A percentile compares a stretch with the other conserved stretches of the same genome.
phyloP scores from a whole-genome alignment of 2,329 filamentous ascomycete species.

The Neofusicoccum umdonicola region DNA sequence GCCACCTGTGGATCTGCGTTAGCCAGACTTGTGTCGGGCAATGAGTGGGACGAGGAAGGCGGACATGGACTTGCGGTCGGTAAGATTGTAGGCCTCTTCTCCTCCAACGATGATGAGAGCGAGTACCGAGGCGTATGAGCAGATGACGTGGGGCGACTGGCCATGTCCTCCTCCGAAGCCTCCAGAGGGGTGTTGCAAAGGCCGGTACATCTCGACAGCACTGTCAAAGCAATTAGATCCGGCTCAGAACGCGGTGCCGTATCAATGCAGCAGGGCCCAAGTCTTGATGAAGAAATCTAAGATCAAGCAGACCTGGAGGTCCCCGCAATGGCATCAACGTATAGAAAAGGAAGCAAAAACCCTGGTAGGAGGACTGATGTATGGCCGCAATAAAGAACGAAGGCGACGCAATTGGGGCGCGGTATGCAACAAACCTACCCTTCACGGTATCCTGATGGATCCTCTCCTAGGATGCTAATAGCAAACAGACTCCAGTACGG shows the following conservation, averaged over 20 bases:
- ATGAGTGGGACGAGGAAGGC: conserved; percentile 21
- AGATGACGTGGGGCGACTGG: conserved; percentile 83
- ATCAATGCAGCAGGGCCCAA: no score
- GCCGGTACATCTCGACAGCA: conserved; percentile 69
- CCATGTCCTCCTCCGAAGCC: conserved; percentile 95
- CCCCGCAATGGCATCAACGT: no score
- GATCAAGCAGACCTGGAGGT: no score
- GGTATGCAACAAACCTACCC: conserved; percentile 43
- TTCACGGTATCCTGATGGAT: conserved; percentile 56
- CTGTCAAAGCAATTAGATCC: conserved; percentile 31
- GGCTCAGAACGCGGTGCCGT: no score
- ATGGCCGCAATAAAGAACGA: no score
- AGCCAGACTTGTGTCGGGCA: conserved; percentile 24
- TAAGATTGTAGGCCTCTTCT: conserved; percentile 66
- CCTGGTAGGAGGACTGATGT: no score
- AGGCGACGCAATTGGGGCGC: no score
- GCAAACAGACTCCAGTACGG: conserved; percentile 87
- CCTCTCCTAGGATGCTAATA: conserved; percentile 65
- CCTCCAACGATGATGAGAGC: conserved; percentile 77
- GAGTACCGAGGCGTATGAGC: conserved; percentile 81
- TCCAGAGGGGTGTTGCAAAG: conserved; percentile 78
- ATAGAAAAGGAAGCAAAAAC: no score
- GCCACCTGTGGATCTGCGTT: conserved; percentile 57
- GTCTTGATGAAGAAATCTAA: no score
- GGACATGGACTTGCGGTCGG: conserved; percentile 76